Evolutionary conservation across 78 protist species (phyloP).

Genomic region (slime mould (Dictyostelium discoideum)): DNA sequence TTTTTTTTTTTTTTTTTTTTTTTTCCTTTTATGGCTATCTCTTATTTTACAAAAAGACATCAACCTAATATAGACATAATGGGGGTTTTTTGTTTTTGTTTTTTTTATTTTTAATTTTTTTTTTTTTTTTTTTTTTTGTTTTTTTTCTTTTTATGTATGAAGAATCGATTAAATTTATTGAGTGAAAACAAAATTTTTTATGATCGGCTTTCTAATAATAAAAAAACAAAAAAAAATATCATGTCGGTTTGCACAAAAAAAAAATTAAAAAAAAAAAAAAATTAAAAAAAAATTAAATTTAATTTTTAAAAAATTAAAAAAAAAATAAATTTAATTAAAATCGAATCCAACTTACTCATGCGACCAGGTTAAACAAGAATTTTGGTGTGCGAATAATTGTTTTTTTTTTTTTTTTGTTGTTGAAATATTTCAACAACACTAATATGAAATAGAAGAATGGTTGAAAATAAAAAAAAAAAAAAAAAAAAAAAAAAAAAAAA

Average conservation of each 20-base stretch:
- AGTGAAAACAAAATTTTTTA: not conserved
- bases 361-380: not conserved
- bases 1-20: no score
- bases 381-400: not conserved
- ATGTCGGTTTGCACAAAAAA: not conserved
- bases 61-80: not conserved
- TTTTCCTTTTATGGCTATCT: not conserved
- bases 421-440: not conserved
- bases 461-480: no score
- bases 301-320: no score
- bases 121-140: no score
- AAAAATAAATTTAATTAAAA: no score
- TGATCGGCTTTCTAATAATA: not conserved
- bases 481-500: no score
- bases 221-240: not conserved
- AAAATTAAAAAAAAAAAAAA: no score
- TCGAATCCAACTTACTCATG: not conserved
- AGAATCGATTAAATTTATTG: not conserved
- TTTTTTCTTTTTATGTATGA: not conserved
- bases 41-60: not conserved
- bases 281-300: no score
- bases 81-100: not conserved
- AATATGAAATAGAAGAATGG: not conserved
- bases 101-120: no score
- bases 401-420: no score